These are phyloP conservation scores for Pichia sp. DNA, from an alignment of 1,139 yeast genomes.

Conservation along the genomic window DNA sequence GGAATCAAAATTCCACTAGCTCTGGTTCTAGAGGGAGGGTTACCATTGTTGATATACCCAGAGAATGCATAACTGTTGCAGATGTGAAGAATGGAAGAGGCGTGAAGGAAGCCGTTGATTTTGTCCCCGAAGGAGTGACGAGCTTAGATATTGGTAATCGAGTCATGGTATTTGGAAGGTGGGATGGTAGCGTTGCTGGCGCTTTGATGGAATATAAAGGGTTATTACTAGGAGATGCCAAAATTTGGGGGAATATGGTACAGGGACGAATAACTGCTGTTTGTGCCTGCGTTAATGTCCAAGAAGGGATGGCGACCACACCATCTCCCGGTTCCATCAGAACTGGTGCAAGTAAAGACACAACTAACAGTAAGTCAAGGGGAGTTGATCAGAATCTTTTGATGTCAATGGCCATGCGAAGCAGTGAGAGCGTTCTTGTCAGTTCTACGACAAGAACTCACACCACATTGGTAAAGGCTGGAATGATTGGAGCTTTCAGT, in stretches of 20 bases:
- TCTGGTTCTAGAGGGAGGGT: too few relatives aligned
- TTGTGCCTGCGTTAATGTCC: conserved; percentile 20
- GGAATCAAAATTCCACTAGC: conserved; percentile 13
- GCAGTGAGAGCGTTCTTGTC: background rate
- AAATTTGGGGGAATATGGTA: conserved; percentile 29
- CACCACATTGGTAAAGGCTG: conserved; percentile 19
- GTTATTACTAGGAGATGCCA: conserved; percentile 30
- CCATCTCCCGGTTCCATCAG: too few relatives aligned
- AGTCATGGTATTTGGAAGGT: conserved; percentile 37
- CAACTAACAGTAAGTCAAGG: too few relatives aligned
- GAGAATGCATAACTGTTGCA: conserved; percentile 10
- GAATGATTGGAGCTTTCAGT: conserved; percentile 30
- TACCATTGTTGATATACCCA: conserved; percentile 11
- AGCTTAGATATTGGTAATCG: conserved; percentile 18
- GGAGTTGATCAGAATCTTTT: too few relatives aligned
- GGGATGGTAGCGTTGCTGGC: conserved; percentile 37
- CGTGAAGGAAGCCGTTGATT: conserved; percentile 6
- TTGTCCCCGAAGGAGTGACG: conserved; percentile 25
- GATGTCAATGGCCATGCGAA: too few relatives aligned
- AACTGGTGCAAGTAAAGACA: too few relatives aligned
- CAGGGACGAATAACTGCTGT: conserved; percentile 32
- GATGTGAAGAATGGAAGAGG: conserved; percentile 13
- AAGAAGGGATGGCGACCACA: too few relatives aligned
- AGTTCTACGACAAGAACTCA: too few relatives aligned
- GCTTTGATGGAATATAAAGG: conserved; percentile 31